Conservation (phyloP, 768 basidiomycete species). For the Boletus tylopilopsis region DNA sequence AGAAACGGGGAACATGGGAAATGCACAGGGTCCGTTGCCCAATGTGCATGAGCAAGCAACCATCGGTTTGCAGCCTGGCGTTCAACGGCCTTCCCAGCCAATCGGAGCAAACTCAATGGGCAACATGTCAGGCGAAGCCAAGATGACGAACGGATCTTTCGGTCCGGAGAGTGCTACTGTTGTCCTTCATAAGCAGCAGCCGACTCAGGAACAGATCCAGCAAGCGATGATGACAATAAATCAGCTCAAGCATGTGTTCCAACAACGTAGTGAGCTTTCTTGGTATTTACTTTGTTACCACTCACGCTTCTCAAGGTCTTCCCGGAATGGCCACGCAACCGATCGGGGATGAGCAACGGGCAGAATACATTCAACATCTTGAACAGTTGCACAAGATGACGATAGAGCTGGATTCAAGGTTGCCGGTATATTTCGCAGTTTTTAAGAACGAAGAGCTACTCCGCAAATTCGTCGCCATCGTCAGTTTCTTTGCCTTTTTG, state of each 20-base stretch:
- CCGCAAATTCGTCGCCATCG: conserved; percentile 51
- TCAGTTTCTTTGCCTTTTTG: conserved; percentile 33
- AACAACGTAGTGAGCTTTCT: conserved; percentile 27
- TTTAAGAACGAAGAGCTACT: conserved; percentile 47
- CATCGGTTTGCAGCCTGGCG: conserved; percentile 9
- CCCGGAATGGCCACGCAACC: conserved; percentile 33
- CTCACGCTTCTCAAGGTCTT: conserved; percentile 30
- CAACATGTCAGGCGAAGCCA: conserved; percentile 16
- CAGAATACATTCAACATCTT: conserved; percentile 48
- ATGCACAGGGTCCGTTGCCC: conserved; percentile 14
- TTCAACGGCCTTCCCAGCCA: conserved; percentile 16
- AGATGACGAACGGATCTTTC: conserved; percentile 13
- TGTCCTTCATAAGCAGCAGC: conserved; percentile 6
- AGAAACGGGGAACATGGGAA: conserved; percentile 20
- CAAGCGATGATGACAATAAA: conserved; percentile 26
- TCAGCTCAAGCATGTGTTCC: conserved; percentile 34
- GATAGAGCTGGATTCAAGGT: conserved; percentile 46
- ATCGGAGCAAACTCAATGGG: conserved; percentile 11
- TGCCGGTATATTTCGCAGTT: conserved; percentile 45
- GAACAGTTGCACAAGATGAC: conserved; percentile 46
- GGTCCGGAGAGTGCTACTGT: background rate
- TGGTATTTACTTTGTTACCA: conserved; percentile 6
- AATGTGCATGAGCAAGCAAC: conserved; percentile 21
- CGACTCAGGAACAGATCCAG: conserved; percentile 34
- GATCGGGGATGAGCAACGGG: conserved; percentile 50